phyloP scores from a whole-genome alignment of 129 eudicot species.

The Daucus carota region DNA sequence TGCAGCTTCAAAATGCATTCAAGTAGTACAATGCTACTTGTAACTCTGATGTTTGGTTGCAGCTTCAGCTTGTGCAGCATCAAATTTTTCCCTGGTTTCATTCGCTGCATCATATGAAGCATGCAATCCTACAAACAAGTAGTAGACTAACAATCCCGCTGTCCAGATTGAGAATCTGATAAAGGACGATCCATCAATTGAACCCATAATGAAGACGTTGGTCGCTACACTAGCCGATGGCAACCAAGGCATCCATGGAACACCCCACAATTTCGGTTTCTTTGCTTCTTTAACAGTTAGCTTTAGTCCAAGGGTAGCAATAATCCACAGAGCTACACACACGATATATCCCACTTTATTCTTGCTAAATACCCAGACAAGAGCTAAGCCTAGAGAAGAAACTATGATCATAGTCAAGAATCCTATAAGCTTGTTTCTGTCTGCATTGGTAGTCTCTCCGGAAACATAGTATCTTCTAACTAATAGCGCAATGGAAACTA shows the following conservation, averaged over 20 bases:
- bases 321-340: conserved; percentile 33
- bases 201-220: conserved; percentile 55
- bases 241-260: conserved; percentile 62
- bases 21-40: not conserved
- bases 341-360: conserved; percentile 29
- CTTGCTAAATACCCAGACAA: conserved; percentile 29
- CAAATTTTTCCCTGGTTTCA: conserved; percentile 19
- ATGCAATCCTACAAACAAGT: conserved; percentile 55
- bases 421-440: conserved; percentile 41
- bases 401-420: conserved; percentile 25
- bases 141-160: conserved; percentile 33
- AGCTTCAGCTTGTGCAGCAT: conserved; percentile 5
- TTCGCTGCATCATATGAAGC: conserved; percentile 74
- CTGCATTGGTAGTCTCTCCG: conserved; percentile 31
- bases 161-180: conserved; percentile 56
- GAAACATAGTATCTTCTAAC: conserved; percentile 58
- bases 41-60: not conserved
- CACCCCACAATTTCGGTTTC: conserved; percentile 56
- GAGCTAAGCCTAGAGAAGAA: conserved; percentile 37
- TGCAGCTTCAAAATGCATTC: conserved; percentile 8
- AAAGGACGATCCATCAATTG: conserved; percentile 53
- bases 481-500: conserved; percentile 50
- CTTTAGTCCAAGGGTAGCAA: conserved; percentile 34
- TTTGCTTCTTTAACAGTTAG: conserved; percentile 34
- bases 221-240: conserved; percentile 49